Evolutionary conservation across 176 grass and related monocot species (phyloP), one percentile per base, ranked within the genome.

Genomic region (Areca catechu): DNA sequence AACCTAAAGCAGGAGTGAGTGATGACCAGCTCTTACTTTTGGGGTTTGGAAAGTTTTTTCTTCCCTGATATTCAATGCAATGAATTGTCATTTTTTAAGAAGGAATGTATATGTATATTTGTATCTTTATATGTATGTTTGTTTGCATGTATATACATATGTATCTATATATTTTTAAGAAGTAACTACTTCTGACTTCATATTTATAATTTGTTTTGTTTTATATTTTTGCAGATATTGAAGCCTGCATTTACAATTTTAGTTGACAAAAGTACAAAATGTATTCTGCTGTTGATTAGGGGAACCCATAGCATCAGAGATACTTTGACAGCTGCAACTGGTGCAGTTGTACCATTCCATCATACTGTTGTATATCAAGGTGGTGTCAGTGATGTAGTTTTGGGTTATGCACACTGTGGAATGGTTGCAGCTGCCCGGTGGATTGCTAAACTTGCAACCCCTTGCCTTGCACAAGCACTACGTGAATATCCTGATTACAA

Each of bases 1-100:
- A 97, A 75, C 93, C 93, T 80, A 97, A 97, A 88, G 93, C 93
- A 79, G 93, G 93, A 71, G 93, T 97, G 72, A 88, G 80, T 88
- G 52, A 71, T 74, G 62, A 57, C 16, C 50, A 29, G 14, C 25
- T 52, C 49, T 70, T 30, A 18, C 48, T 70, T 62, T 72, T 25
- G 5, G 21, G 50, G 27, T 62, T 72, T 25, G 7, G 34, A 56
- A 50, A 47, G 17, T 57, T 50, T 52, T 3, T 65, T 43, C 10
- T 43, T 5, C 9, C 34, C 7, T 43, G 34, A 0, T 43, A 43
- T 12, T 43, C 9, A 5, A 14, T 43, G 34, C 6, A 43, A 43
- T 43, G 34, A 29, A 43, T 43, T 43, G 34, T 43, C 34, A 43
- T 43, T 43, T 43, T 43, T 43, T 14, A 14, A 12, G 9, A 43